phyloP scores from a whole-genome alignment of 1,284 basidiomycete genomes.

The Cystobasidium sp. region DNA sequence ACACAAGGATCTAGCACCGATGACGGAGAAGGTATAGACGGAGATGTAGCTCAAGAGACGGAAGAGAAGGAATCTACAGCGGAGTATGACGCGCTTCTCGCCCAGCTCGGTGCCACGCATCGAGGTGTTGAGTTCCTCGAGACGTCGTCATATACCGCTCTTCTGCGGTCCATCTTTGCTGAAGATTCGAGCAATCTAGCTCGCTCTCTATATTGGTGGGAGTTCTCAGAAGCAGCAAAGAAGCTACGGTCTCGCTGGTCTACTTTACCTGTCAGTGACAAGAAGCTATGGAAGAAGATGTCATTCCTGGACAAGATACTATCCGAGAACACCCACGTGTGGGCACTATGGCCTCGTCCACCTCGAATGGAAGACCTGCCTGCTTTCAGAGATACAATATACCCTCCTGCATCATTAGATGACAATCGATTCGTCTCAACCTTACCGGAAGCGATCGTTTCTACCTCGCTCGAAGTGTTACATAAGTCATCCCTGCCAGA shows the following conservation, averaged over 20 bases:
- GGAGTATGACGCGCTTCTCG: slow-evolving; percentile 5
- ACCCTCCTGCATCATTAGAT: background rate
- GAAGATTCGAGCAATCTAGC: slow-evolving; percentile 37
- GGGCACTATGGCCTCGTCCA: slow-evolving; percentile 34
- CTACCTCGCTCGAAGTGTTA: background rate
- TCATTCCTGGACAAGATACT: slow-evolving; percentile 8
- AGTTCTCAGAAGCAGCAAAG: slow-evolving; percentile 18
- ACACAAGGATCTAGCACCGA: background rate
- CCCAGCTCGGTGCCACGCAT: background rate
- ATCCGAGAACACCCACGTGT: slow-evolving; percentile 28
- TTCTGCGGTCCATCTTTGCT: slow-evolving; percentile 17
- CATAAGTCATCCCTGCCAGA: slow-evolving; percentile 12
- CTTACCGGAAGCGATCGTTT: slow-evolving; percentile 1
- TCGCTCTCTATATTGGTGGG: slow-evolving; percentile 33
- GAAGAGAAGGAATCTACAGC: background rate
- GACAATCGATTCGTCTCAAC: background rate
- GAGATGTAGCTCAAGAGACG: background rate
- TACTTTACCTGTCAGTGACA: background rate
- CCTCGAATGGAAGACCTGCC: background rate
- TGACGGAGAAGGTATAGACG: slow-evolving; percentile 5
- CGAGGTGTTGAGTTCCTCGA: slow-evolving; percentile 16
- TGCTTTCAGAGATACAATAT: background rate
- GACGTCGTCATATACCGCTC: slow-evolving; percentile 6
- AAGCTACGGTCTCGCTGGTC: background rate
- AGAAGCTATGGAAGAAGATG: slow-evolving; percentile 19